Evolutionary conservation across 2,329 filamentous ascomycete genomes (phyloP).

Genomic region (Trichoderma semiorbis): DNA sequence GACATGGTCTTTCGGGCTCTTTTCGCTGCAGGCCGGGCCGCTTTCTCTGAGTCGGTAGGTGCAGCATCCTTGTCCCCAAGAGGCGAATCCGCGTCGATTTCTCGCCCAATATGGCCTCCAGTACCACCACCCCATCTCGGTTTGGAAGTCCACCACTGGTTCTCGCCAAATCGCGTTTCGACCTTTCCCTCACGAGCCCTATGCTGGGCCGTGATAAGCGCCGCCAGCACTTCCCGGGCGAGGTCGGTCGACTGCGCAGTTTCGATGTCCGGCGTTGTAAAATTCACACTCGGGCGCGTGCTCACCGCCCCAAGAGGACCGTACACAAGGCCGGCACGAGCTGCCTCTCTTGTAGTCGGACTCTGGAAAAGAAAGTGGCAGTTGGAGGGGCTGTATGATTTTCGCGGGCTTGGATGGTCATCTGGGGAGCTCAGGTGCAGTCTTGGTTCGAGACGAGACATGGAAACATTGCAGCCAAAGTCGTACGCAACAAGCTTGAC

Average conservation of each 20-base stretch:
- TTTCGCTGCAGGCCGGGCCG: conserved; percentile 35
- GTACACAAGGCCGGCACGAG: conserved; percentile 57
- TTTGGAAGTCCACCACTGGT: conserved; percentile 59
- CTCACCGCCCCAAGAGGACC: conserved; percentile 61
- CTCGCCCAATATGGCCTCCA: conserved; percentile 60
- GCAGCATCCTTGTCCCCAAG: conserved; percentile 44
- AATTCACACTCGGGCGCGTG: conserved; percentile 52
- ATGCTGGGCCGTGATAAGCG: conserved; percentile 61
- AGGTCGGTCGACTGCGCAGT: conserved; percentile 61
- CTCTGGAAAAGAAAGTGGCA: conserved; percentile 60
- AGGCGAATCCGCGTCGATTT: conserved; percentile 49
- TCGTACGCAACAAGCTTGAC: conserved; percentile 64
- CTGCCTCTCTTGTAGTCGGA: conserved; percentile 57
- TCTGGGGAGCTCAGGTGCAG: conserved; percentile 49
- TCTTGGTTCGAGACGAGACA: conserved; percentile 56
- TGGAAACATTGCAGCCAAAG: conserved; percentile 59
- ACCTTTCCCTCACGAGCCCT: conserved; percentile 54
- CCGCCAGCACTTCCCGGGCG: conserved; percentile 57
- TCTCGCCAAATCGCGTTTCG: conserved; percentile 56
- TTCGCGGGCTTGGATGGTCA: conserved; percentile 32
- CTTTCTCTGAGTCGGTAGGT: conserved; percentile 26
- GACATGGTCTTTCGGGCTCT: conserved; percentile 53
- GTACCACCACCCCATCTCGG: conserved; percentile 61
- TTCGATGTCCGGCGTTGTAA: conserved; percentile 41
- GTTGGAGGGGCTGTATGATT: conserved; percentile 56